Evolutionary conservation across 2,329 filamentous ascomycete genomes (phyloP).

Genomic region (Drechslera avenae): DNA sequence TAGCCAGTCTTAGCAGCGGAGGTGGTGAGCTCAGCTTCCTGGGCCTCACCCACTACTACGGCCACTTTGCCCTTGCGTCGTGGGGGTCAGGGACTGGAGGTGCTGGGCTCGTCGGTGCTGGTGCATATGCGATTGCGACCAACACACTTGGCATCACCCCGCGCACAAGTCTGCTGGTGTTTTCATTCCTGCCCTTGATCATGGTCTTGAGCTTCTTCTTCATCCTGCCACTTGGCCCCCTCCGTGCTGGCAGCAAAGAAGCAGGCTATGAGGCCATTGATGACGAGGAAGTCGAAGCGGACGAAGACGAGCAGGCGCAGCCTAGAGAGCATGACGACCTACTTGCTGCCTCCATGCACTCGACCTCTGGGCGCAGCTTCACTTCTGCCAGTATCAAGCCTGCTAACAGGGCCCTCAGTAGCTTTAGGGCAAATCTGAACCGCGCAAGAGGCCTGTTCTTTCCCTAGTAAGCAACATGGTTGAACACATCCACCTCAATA

Average conservation of each 20-base stretch:
- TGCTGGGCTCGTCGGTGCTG: slow-evolving; percentile 84
- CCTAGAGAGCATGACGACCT: slow-evolving; percentile 46
- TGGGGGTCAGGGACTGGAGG: slow-evolving; percentile 94
- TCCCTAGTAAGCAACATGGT: slow-evolving; percentile 59
- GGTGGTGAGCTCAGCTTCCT: slow-evolving; percentile 90
- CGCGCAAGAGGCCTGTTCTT: slow-evolving; percentile 74
- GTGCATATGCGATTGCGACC: slow-evolving; percentile 84
- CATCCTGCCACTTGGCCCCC: slow-evolving; percentile 71
- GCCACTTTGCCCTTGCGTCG: slow-evolving; percentile 80
- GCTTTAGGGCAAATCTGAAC: slow-evolving; percentile 61
- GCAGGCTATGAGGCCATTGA: slow-evolving; percentile 61
- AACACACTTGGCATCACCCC: slow-evolving; percentile 79
- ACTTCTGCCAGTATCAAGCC: slow-evolving; percentile 19
- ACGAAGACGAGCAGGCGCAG: slow-evolving; percentile 24
- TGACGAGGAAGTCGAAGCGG: slow-evolving; percentile 40
- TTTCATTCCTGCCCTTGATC: slow-evolving; percentile 76
- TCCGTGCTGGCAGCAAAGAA: slow-evolving; percentile 56
- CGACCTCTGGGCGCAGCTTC: slow-evolving; percentile 37
- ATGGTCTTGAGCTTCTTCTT: slow-evolving; percentile 89
- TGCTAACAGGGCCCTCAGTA: slow-evolving; percentile 24
- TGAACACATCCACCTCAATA: background rate
- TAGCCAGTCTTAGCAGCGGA: slow-evolving; percentile 85
- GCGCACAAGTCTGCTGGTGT: slow-evolving; percentile 73
- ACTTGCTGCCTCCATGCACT: slow-evolving; percentile 42
- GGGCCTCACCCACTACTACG: slow-evolving; percentile 91